Conservation (phyloP, 805 yeast genomes). For the Naumovozyma castellii region DNA sequence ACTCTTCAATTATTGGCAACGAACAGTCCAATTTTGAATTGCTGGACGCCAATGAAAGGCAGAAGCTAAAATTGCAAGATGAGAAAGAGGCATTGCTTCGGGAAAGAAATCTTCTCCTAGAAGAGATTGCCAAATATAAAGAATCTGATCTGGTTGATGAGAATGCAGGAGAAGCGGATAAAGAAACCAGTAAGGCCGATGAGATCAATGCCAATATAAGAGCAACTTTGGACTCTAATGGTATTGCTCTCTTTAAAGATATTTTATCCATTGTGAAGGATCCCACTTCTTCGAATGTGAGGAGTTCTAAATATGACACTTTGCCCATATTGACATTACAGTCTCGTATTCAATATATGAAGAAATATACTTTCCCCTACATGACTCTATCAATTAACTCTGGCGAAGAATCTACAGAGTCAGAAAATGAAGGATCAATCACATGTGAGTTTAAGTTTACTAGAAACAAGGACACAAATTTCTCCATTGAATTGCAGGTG, state of each 20-base stretch:
- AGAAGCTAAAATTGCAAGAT: constrained; percentile 13
- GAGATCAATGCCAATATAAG: constrained; percentile 7
- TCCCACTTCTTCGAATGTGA: constrained; percentile 11
- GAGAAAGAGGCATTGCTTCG: constrained; percentile 13
- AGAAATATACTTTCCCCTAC: constrained; percentile 10
- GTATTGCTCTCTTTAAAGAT: constrained; percentile 3
- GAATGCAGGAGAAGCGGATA: neutral
- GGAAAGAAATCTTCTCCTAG: constrained; percentile 11
- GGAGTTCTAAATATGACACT: constrained; percentile 23
- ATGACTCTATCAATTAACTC: constrained; percentile 5
- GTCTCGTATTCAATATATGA: constrained; percentile 13
- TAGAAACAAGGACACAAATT: neutral
- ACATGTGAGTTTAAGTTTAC: neutral
- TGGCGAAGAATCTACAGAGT: constrained; percentile 1
- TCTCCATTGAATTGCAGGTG: constrained; percentile 2
- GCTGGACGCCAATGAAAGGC: constrained; percentile 11
- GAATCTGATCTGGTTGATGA: constrained; percentile 1
- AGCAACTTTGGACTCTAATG: constrained; percentile 7
- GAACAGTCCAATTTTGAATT: neutral
- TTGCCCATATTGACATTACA: constrained; percentile 22
- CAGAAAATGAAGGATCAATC: neutral
- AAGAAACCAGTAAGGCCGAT: constrained; percentile 2
- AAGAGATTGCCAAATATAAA: constrained; percentile 11
- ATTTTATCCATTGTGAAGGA: neutral
- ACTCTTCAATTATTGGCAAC: constrained; percentile 1